Evolutionary conservation across 2,329 filamentous ascomycete species (phyloP).

Genomic region (Botrytis fragariae): DNA sequence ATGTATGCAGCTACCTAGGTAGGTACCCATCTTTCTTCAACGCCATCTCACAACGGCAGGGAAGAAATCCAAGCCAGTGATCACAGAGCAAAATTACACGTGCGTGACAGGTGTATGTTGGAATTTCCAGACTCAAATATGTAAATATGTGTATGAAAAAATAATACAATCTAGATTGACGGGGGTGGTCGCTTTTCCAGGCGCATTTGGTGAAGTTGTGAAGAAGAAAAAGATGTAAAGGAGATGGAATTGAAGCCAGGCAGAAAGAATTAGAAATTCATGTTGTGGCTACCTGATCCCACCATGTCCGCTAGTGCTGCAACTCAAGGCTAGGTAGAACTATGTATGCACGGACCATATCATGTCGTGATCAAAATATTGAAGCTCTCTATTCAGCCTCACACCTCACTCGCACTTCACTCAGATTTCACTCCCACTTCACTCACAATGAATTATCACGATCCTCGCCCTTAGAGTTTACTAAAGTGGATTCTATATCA

Average conservation of each 20-base stretch:
- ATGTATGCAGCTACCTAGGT: not conserved
- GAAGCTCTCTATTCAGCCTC: not conserved
- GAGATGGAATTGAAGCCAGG: not conserved
- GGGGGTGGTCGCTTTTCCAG: not conserved
- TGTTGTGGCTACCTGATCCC: not conserved
- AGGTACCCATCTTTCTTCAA: conserved; percentile 4
- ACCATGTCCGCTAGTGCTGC: not conserved
- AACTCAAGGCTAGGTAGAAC: not conserved
- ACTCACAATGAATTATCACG: not conserved
- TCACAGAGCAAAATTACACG: not conserved
- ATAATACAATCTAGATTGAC: not conserved
- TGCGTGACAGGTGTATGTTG: not conserved
- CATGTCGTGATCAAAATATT: not conserved
- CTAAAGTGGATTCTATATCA: not conserved
- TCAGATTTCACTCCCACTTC: not conserved
- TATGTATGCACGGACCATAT: not conserved
- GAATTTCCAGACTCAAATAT: not conserved
- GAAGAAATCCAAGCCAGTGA: not conserved
- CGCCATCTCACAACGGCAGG: not conserved
- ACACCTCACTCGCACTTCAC: not conserved
- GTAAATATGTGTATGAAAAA: not conserved
- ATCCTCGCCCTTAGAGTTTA: not conserved
- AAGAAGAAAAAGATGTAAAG: not conserved
- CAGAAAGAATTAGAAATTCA: not conserved
- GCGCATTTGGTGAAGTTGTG: not conserved